Base-by-base conservation (phyloP, 1,284 basidiomycete genomes). In the Amylostereum chailletii region DNA sequence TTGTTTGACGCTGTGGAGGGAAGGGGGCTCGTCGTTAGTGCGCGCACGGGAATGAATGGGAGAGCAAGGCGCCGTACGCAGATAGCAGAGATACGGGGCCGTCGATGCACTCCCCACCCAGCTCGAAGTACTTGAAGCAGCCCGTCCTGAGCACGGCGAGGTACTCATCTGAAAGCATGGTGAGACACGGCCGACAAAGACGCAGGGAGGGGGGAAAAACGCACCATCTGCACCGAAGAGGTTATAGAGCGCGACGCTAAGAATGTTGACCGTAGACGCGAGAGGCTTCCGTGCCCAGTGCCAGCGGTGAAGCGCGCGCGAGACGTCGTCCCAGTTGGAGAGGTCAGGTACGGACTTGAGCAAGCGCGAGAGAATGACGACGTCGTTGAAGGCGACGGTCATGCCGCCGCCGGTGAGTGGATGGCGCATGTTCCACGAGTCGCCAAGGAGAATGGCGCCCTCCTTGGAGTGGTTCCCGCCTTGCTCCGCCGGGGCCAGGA, bases 371-470 rank as follows among this genome's bases (percentile, higher is more conserved):
- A 96, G 72, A 26, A 89, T 61, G 11, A 92, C 83, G 10, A 88
- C 86, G 58, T 96, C 94, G 62, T 84, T 77, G 50, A 96, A 73
- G 1, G 91, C 92, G 41, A 95, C 93, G 1, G 91, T 94, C 94
- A 97, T 97, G 4, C 94, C 94, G 19, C 92, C 95, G 7, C 96
- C 96, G 0, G 95, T 99, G 8, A 99, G 75, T 0, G 96, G 95
- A 67, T 99, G 96, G 1, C 96, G 87, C 94, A 99, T 99, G 65
- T 99, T 99, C 87, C 94, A 95, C 1, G 95, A 86, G 65, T 99
- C 96, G 3, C 96, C 96, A 39, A 97, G 75, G 50, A 99, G 79
- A 55, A 99, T 75, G 5, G 85, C 84, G 26, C 94, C 94, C 48
- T 81, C 72, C 53, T 83, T 86, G 7, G 72, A 69, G 34, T 65